Percentiles rank a stretch among this genome's conserved stretches.
phyloP scores from a whole-genome alignment of 78 protist species.

The Dictyostelium citrinum region DNA sequence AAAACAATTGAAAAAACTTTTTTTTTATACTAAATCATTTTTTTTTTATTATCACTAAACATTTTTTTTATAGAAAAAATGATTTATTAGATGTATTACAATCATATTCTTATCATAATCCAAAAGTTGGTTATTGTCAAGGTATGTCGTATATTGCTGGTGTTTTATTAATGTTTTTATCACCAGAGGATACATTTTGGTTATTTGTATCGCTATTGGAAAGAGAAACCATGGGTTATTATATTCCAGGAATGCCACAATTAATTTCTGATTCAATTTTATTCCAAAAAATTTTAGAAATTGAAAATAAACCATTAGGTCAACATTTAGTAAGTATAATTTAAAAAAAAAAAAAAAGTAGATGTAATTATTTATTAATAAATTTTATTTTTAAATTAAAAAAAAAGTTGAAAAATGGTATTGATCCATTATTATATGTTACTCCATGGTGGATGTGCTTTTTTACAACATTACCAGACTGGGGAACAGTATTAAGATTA shows the following conservation, averaged over 20 bases:
- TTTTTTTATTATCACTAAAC: not conserved
- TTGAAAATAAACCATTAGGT: conserved; percentile 26
- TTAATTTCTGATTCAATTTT: conserved; percentile 32
- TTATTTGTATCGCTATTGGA: conserved; percentile 38
- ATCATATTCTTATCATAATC: conserved; percentile 60
- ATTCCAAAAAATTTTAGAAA: conserved; percentile 56
- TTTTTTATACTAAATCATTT: too few relatives aligned
- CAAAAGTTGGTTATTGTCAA: conserved; percentile 79
- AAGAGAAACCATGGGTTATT: conserved; percentile 58
- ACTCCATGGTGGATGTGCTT: conserved; percentile 82
- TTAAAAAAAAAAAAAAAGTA: too few relatives aligned
- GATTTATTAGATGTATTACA: conserved; percentile 65
- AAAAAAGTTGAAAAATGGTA: conserved; percentile 43
- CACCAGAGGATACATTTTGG: conserved; percentile 75
- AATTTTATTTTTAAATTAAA: not conserved
- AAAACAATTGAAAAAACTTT: too few relatives aligned
- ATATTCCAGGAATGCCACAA: conserved; percentile 71
- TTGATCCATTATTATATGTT: conserved; percentile 69
- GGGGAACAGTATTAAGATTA: conserved; percentile 23
- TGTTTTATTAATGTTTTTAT: conserved; percentile 55
- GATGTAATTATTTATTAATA: not conserved
- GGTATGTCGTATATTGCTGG: conserved; percentile 82
- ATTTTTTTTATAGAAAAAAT: conserved; percentile 19
- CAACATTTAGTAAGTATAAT: conserved; percentile 39
- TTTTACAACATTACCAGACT: conserved; percentile 45